Base-by-base conservation (phyloP, 768 basidiomycete species). In the Tricholomella constricta region DNA sequence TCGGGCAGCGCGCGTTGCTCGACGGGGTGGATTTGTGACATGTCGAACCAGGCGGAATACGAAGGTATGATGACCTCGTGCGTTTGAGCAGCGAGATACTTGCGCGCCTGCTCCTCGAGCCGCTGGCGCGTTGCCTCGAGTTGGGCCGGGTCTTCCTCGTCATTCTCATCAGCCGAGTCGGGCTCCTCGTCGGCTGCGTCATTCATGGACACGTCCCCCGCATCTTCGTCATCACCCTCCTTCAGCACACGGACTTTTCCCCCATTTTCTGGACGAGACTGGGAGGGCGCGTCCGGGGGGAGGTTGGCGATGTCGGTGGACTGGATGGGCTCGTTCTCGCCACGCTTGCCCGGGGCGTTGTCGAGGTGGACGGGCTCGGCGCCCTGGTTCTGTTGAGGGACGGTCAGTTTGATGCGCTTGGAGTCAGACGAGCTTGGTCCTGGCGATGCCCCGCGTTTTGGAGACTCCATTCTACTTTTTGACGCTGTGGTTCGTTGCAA, bases 31-130 rank as follows among this genome's bases (percentile, higher is more conserved):
- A 99, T 89, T 67, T 89, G 86, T 51, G 89, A 83, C 85, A 98
- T 93, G 71, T 93, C 89, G 74, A 98, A 99, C 97, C 97, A 98
- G 15, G 94, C 90, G 7, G 94, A 88, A 68, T 98, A 98, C 22
- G 94, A 96, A 7, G 97, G 97, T 45, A 99, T 91, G 65, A 99
- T 85, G 66, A 99, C 85, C 62, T 96, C 92, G 73, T 98, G 96
- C 1, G 94, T 96, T 71, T 99, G 97, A 0, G 93, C 91, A 0
- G 95, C 94, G 38, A 99, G 89, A 68, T 98, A 98, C 63, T 95
- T 92, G 50, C 86, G 86, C 47, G 88, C 94, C 68, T 89, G 92
- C 63, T 89, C 91, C 64, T 92, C 93, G 45, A 89, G 84, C 29
- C 84, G 83, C 52, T 81, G 74, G 59, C 90, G 84, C 61, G 87